These are phyloP conservation scores for Mercurialis annua DNA, from an alignment of 345 rosid genomes.

Conservation along the genomic window DNA sequence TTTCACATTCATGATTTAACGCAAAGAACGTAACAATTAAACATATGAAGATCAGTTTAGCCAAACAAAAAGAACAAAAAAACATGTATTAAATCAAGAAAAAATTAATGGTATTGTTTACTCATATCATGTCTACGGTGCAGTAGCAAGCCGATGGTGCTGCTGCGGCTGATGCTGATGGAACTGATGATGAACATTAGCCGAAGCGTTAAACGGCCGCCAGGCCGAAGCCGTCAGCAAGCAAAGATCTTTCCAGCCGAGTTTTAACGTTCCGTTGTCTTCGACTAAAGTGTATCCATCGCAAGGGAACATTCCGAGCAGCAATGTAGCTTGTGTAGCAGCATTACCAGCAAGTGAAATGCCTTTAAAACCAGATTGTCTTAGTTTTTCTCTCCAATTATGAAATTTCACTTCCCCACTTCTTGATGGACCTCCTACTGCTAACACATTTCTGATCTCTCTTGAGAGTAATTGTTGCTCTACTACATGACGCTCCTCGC, in stretches of 20 bases:
- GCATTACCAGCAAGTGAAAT: constrained; percentile 89
- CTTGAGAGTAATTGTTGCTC: constrained; percentile 92
- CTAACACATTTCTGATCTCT: constrained; percentile 83
- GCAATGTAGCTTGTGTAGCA: constrained; percentile 83
- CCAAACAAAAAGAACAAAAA: neutral
- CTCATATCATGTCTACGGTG: neutral
- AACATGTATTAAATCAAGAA: neutral
- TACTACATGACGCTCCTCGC: constrained; percentile 94
- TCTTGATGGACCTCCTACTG: constrained; percentile 81
- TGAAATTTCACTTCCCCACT: constrained; percentile 69
- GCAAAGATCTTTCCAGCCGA: constrained; percentile 99
- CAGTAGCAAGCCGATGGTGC: constrained; percentile 13
- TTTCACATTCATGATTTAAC: neutral
- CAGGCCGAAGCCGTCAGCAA: constrained; percentile 98
- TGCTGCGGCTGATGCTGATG: constrained; percentile 15
- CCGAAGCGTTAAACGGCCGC: constrained; percentile 52
- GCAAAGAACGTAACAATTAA: neutral
- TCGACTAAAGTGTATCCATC: constrained; percentile 96
- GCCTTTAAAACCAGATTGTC: constrained; percentile 76
- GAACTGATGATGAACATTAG: neutral
- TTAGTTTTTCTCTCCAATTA: constrained; percentile 94
- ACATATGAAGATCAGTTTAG: neutral
- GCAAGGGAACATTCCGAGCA: constrained; percentile 90
- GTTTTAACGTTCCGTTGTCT: constrained; percentile 86
- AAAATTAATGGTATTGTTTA: neutral